Evolutionary conservation across 164 flowering plant species (phyloP).

Genomic region (Macadamia tetraphylla): DNA sequence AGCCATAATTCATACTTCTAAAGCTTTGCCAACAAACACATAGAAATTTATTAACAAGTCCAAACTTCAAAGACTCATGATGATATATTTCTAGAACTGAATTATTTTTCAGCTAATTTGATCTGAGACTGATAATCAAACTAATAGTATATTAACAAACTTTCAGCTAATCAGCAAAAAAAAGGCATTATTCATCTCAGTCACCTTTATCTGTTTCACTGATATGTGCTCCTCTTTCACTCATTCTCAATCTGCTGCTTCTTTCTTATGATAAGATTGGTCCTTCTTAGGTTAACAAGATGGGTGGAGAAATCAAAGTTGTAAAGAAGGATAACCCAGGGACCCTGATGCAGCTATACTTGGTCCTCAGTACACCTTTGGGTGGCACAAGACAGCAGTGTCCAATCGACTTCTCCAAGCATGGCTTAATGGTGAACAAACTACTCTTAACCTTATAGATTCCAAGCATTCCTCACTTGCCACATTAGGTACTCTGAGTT

Average conservation of each 20-base stretch:
- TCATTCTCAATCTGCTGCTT: not conserved
- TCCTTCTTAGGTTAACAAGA: conserved; percentile 65
- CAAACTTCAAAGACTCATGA: no score
- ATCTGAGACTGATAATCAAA: not conserved
- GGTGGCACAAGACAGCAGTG: conserved; percentile 35
- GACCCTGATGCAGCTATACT: conserved; percentile 68
- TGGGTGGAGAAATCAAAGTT: conserved; percentile 97
- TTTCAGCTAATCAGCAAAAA: not conserved
- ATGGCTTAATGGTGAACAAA: conserved; percentile 46
- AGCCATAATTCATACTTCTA: no score
- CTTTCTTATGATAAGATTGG: not conserved
- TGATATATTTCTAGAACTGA: no score
- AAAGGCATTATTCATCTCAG: not conserved
- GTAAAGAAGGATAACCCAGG: conserved; percentile 84
- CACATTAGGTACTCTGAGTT: no score
- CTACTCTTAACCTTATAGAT: not conserved
- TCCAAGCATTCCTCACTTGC: no score
- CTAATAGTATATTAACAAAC: not conserved
- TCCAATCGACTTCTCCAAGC: conserved; percentile 35
- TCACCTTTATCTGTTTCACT: not conserved
- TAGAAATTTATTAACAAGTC: no score
- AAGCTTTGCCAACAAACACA: no score
- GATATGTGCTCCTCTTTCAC: not conserved
- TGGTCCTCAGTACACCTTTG: conserved; percentile 51
- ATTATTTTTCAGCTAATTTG: not conserved